phyloP scores from a whole-genome alignment of 1,139 yeast species.

The Kurtzmaniella quercitrusa region DNA sequence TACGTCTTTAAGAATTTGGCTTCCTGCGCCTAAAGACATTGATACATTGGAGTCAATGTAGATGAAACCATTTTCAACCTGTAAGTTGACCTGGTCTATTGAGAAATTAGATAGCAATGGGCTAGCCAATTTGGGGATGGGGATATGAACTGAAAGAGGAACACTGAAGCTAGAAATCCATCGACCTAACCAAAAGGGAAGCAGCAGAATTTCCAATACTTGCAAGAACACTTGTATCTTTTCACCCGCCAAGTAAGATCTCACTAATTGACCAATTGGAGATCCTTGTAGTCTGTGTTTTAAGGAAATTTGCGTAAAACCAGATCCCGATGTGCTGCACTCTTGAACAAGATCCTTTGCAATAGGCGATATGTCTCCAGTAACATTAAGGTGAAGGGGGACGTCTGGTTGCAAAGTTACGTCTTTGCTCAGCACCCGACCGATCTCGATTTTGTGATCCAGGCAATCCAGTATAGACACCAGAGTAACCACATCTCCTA shows the following conservation, averaged over 20 bases:
- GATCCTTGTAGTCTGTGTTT: not conserved
- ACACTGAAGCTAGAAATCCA: not conserved
- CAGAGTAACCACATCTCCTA: slow-evolving; percentile 24
- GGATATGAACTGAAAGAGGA: slow-evolving; percentile 1
- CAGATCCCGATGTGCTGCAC: not conserved
- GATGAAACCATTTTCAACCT: not conserved
- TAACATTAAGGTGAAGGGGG: not conserved
- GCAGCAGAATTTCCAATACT: not conserved
- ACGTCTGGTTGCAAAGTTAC: slow-evolving; percentile 11
- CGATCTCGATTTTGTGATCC: slow-evolving; percentile 16
- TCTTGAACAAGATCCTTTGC: not conserved
- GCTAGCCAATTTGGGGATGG: not conserved
- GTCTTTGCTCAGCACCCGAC: slow-evolving; percentile 17
- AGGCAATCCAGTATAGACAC: slow-evolving; percentile 24
- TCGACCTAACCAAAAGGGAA: not conserved
- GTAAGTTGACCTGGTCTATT: not conserved
- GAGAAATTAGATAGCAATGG: not conserved
- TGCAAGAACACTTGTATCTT: slow-evolving; percentile 1
- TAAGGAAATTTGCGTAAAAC: not conserved
- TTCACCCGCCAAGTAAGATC: slow-evolving; percentile 1
- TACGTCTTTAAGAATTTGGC: not conserved
- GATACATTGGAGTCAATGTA: not conserved
- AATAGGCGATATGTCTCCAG: slow-evolving; percentile 11
- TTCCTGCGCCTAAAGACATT: not conserved
- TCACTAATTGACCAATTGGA: not conserved